These are phyloP conservation scores for Arabidopsis hybrid DNA, from an alignment of 441 rosid genomes.

Conservation along the genomic window DNA sequence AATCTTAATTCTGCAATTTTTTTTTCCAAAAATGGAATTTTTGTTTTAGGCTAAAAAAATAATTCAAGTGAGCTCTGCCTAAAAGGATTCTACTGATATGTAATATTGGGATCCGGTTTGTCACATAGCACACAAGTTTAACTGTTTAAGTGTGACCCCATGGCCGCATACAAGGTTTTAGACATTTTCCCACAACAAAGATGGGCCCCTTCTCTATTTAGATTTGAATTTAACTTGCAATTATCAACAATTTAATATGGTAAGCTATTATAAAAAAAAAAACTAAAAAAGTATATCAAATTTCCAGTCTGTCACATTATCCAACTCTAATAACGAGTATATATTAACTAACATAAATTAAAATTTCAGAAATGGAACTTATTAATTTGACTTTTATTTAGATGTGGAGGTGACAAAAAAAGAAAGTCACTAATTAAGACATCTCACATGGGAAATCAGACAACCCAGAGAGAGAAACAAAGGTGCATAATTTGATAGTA, in stretches of 20 bases:
- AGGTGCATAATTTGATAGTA: conserved; percentile 1
- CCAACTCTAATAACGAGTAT: neutral
- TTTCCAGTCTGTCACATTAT: neutral
- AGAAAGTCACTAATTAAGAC: neutral
- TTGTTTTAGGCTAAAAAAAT: too few species aligned
- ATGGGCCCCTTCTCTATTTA: neutral
- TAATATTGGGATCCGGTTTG: too few species aligned
- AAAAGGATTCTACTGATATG: too few species aligned
- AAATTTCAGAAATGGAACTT: neutral
- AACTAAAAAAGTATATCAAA: neutral
- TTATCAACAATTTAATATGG: neutral
- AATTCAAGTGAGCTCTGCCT: too few species aligned
- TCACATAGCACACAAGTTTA: neutral
- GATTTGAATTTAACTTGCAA: neutral
- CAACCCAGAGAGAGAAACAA: conserved; percentile 10
- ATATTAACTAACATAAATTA: neutral
- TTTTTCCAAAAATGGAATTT: too few species aligned
- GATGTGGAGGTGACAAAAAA: conserved; percentile 1
- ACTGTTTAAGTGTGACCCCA: neutral
- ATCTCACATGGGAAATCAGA: conserved; percentile 9
- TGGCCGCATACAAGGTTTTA: neutral
- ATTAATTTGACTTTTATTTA: neutral
- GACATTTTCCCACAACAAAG: neutral
- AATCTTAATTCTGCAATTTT: too few species aligned
- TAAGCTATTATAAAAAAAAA: neutral